Base-by-base conservation (phyloP, 2,329 filamentous ascomycete species). In the Teratosphaeriaceae sp. region DNA sequence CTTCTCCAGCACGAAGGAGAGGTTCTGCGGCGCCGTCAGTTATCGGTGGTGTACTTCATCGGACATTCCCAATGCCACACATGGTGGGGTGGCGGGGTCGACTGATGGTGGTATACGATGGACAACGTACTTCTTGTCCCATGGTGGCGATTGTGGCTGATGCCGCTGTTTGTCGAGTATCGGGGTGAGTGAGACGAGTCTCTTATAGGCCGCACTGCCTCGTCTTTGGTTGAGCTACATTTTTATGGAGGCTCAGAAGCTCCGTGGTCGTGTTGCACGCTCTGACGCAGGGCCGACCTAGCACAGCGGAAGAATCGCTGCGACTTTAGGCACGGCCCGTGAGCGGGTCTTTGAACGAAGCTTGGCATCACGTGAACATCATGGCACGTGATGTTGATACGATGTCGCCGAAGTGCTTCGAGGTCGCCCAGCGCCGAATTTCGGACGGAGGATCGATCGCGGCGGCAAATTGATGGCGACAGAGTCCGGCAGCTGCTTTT, bases 1-100 rank as follows among this genome's bases (percentile, higher is more conserved):
- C 55, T 84, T 84, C 67, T 89, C 80, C 57, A 94, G 84, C 63
- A 94, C 72, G 68, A 55, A 55, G 40, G 51, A 52, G 16, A 53
- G 50, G 44, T 55, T 55, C 50, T 55, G 42, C 22, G 5, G 15
- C 11, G 35, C 22, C 6, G 35, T 38, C 22, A 38, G 35, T 38
- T 6, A 22, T 19, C 24, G 24, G 8, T 19, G 9, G 31, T 34
- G 15, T 34, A 5, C 8, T 34, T 34, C 31, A 18, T 6, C 18
- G 8, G 19, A 27, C 24, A 8, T 27, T n/a, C 24, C n/a, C 24
- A n/a, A 8, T 27, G 8, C 24, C 24, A n/a, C 9, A 3, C 19
- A 23, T 38, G 35, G 31, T 19, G 31, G 31, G 31, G 31, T 34
- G 20, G 31, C 12, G 31, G 31, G 31, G 31, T 9, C 24, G 8